Evolutionary conservation across 2,329 filamentous ascomycete species (phyloP).

Genomic region (Diaporthe longicolla): DNA sequence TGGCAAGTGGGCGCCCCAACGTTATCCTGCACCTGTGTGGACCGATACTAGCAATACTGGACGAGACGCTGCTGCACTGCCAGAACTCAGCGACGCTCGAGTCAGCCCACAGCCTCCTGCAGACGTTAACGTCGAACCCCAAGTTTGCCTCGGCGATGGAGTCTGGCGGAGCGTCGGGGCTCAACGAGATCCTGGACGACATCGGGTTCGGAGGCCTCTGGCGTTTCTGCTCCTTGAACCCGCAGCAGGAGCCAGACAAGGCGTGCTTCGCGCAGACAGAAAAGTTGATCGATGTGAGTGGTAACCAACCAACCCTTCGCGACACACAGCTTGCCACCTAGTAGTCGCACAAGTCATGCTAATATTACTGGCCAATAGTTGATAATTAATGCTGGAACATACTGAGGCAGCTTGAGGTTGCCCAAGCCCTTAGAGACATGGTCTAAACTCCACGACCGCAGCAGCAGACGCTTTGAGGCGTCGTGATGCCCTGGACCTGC

Average conservation of each 20-base stretch:
- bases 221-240: constrained; percentile 65
- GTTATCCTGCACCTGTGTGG: constrained; percentile 73
- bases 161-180: constrained; percentile 51
- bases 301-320: neutral
- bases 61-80: constrained; percentile 74
- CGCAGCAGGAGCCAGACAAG: constrained; percentile 59
- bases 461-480: constrained; percentile 3
- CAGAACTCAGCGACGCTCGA: constrained; percentile 73
- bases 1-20: constrained; percentile 67
- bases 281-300: constrained; percentile 71
- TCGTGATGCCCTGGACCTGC: neutral
- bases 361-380: constrained; percentile 28
- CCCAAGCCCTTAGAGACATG: neutral
- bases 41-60: constrained; percentile 70
- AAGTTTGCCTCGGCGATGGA: constrained; percentile 65
- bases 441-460: constrained; percentile 15
- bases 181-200: constrained; percentile 69
- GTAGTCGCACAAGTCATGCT: constrained; percentile 14
- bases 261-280: constrained; percentile 70
- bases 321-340: neutral
- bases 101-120: constrained; percentile 72
- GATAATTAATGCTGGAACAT: constrained; percentile 40
- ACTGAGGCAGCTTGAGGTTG: constrained; percentile 23
- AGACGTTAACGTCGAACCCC: constrained; percentile 68
- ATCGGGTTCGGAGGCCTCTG: constrained; percentile 76